A percentile compares a stretch with the other conserved stretches of the same genome.
Evolutionary conservation across 352 stramenopile genomes (phyloP).

Genomic region (Phytophthora chlamydospora): DNA sequence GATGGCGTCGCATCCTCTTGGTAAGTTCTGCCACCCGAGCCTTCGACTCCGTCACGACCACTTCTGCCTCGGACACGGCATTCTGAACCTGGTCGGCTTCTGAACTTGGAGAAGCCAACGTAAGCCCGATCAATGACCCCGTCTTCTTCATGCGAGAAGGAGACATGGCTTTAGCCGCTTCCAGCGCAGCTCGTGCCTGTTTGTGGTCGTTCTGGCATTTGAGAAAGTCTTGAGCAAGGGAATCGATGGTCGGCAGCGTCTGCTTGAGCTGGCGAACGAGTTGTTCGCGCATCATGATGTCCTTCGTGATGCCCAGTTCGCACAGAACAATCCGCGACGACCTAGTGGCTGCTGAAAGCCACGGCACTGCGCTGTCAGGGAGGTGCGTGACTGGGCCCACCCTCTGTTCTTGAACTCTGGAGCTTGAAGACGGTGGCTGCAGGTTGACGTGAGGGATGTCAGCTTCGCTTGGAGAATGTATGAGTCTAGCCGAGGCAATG

Average conservation of each 20-base stretch:
- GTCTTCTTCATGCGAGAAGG: constrained; percentile 31
- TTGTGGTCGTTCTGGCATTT: constrained; percentile 32
- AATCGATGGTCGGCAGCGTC: constrained; percentile 25
- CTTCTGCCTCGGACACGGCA: constrained; percentile 14
- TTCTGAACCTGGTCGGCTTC: constrained; percentile 13
- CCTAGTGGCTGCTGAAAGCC: constrained; percentile 22
- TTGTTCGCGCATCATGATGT: constrained; percentile 68
- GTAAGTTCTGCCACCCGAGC: constrained; percentile 23
- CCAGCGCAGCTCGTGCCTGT: constrained; percentile 17
- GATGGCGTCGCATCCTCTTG: constrained; percentile 34
- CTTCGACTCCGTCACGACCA: constrained; percentile 13
- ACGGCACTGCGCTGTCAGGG: constrained; percentile 3
- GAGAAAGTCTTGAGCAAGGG: constrained; percentile 39
- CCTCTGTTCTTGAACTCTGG: background rate
- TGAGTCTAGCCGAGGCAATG: background rate
- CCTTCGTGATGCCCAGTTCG: constrained; percentile 58
- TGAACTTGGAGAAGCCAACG: constrained; percentile 2
- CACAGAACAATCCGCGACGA: constrained; percentile 50
- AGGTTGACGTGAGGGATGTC: constrained; percentile 14
- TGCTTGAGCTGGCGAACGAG: constrained; percentile 53
- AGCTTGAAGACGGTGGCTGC: background rate
- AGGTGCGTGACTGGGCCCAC: background rate
- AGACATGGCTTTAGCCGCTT: constrained; percentile 19
- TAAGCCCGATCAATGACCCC: constrained; percentile 28
- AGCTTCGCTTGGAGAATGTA: constrained; percentile 19